Percentiles rank a stretch among this genome's conserved stretches.
Conservation (phyloP, 352 stramenopile genomes). For the Phytophthora ohioensis region DNA sequence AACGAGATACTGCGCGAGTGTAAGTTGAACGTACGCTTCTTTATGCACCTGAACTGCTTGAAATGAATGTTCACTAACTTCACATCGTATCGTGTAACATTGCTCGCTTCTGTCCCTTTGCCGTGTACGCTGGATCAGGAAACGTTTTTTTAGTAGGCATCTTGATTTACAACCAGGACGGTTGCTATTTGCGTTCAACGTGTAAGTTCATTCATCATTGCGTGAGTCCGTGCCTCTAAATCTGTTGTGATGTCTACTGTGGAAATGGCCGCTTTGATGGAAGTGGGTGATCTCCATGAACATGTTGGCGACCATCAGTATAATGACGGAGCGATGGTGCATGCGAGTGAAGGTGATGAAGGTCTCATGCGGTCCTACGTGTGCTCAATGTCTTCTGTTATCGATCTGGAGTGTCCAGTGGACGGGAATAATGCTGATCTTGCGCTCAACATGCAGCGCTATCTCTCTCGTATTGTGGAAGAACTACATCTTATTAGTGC, state of each 20-base stretch:
- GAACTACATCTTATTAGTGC: conserved; percentile 60
- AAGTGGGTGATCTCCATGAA: conserved; percentile 8
- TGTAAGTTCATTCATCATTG: not conserved
- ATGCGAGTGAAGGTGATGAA: conserved; percentile 20
- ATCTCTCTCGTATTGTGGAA: conserved; percentile 60
- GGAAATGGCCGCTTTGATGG: conserved; percentile 16
- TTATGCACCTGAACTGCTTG: too few species aligned
- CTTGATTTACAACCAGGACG: not conserved
- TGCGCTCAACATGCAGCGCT: conserved; percentile 47
- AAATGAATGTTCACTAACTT: too few species aligned
- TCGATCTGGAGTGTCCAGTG: conserved; percentile 46
- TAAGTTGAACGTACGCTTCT: not conserved
- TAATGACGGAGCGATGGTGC: not conserved
- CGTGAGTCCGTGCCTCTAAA: not conserved
- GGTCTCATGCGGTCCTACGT: conserved; percentile 36
- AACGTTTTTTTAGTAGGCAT: too few species aligned
- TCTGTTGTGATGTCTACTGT: not conserved
- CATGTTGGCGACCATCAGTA: not conserved
- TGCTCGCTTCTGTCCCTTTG: too few species aligned
- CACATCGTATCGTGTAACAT: too few species aligned
- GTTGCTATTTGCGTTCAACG: conserved; percentile 7
- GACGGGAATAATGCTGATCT: conserved; percentile 31
- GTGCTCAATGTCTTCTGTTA: conserved; percentile 41
- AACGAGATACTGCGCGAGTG: too few species aligned
- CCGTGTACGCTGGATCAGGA: too few species aligned